Base-by-base conservation (phyloP, 1,284 basidiomycete species). In the Microbotryum silenes-acaulis region DNA sequence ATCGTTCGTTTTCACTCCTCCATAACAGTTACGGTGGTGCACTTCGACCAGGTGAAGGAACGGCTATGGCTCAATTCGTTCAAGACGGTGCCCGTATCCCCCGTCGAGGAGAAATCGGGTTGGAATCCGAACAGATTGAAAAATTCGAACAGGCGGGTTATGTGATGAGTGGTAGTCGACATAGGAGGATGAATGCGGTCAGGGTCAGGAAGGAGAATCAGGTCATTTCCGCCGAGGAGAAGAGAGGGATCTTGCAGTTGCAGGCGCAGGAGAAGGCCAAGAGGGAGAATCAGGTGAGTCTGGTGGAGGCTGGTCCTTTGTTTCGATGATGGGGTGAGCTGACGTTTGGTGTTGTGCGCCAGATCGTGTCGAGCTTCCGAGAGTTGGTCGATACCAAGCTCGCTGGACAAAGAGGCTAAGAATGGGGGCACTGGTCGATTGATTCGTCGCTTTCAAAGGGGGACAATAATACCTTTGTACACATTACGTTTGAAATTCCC, bases 161-260 rank as follows among this genome's bases (percentile, higher is more conserved):
- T 75, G 94, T 98, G 60, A 98, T 98, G 96, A 91, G 88, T 72
- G 94, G 94, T 50, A 89, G 85, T 72, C 80, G 94, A 60, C 93
- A 98, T 64, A 66, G 71, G 56, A 63, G 75, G 21, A 73, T 73
- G 72, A 71, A 94, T 71, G 96, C 93, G 0, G 94, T 98, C 46
- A 87, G 96, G 64, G 88, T 97, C 83, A 81, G 94, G 72, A 96
- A 97, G 81, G 94, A 98, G 80, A 96, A 97, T 78, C 94, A 98
- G 78, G 92, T 98, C 64, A 94, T 97, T 74, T 65, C 69, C 6
- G 92, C 93, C 1, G 94, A 97, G 78, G 94, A 98, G 80, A 96
- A 97, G 80, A 79, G 92, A 50, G 89, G 89, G 27, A 91, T 97
- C 61, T 75, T 97, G 72, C 92, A 93, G 77, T 74, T 94, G 76